Evolutionary conservation across 768 basidiomycete genomes (phyloP), one percentile per base, ranked within the genome.

Genomic region (Candolleomyces eurysporus): DNA sequence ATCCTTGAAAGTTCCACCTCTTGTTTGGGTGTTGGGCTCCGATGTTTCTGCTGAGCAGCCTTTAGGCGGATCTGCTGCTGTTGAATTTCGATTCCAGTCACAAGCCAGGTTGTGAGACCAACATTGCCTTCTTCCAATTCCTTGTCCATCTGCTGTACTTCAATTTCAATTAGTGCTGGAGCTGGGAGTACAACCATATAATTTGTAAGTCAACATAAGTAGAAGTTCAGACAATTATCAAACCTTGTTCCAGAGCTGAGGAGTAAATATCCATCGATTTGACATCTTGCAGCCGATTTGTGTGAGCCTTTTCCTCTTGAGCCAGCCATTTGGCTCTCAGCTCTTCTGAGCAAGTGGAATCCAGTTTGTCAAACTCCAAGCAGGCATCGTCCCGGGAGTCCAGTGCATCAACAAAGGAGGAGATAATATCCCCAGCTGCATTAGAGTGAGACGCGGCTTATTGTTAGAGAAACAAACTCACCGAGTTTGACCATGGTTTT

Each of bases 401-500:
- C 13, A 14, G 10, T 7, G 54, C 11, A 6, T 56, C 11, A 8
- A 19, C 13, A 8, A 39, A 30, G 5, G 14, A 21, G 10, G 8
- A 17, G 6, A 7, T 6, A 14, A 56, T 13, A 17, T 5, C 14
- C 17, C 6, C 7, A 21, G 30, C 54, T 56, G 42, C 42, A 30
- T 7, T 14, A 53, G 9, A 31, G 13, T 14, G 36, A 42, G 8
- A 13, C 16, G 10, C 36, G 17, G 11, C 31, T 5, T n/a, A 19
- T n/a, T 7, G 14, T 8, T n/a, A 22, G 7, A 9, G 5, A 60
- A n/a, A n/a, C 13, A 45, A 63, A 53, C 57, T 42, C 21, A 48
- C 50, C 52, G 46, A 50, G 30, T 48, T 39, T 48, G 16, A 58
- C 7, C 42, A 69, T 48, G 42, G 75, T 77, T 32, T 73, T 73